Base-by-base conservation (phyloP, 108 stramenopile genomes). In the Skeletonema costatum region DNA sequence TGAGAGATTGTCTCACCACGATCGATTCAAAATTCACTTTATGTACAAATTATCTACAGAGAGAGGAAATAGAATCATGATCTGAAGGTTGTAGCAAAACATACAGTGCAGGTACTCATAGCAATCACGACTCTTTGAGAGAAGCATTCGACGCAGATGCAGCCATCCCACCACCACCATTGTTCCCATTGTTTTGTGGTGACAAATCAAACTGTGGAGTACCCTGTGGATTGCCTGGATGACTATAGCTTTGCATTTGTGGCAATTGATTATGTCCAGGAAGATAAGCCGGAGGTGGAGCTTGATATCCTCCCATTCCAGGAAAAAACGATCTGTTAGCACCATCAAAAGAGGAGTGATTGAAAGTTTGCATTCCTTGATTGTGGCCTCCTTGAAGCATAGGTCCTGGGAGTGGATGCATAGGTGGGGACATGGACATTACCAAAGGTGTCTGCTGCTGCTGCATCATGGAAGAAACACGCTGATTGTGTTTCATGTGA, bases 401-500 rank as follows among this genome's bases (percentile, higher is more conserved):
- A 2, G 44, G 44, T 3, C 16, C 44, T n/a, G 44, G 44, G 3
- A 46, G 16, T n/a, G 44, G 16, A 46, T 41, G 10, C 39, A 41
- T 41, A 41, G 39, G 39, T 41, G 39, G 39, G 39, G 39, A 41
- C 39, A 41, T 41, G 10, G 39, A 41, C 39, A 41, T 41, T 41
- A n/a, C 3, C 44, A 46, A n/a, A 11, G 44, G 44, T 16, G 44
- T 4, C 4, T 14, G 16, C 44, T 46, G 44, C 16, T 46, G 44
- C 44, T 46, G 44, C 44, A 46, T n/a, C 2, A 46, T 46, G 44
- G 14, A n/a, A 46, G 44, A 46, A n/a, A 46, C 44, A 2, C 44
- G 44, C 2, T 46, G 44, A 46, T n/a, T 46, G 44, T 46, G 44
- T n/a, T 46, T 46, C 38, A 44, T 36, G 64, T 81, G 80, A 66